These are phyloP conservation scores for Xylona heveae DNA, from an alignment of 495 filamentous ascomycete genomes.

Conservation along the genomic window DNA sequence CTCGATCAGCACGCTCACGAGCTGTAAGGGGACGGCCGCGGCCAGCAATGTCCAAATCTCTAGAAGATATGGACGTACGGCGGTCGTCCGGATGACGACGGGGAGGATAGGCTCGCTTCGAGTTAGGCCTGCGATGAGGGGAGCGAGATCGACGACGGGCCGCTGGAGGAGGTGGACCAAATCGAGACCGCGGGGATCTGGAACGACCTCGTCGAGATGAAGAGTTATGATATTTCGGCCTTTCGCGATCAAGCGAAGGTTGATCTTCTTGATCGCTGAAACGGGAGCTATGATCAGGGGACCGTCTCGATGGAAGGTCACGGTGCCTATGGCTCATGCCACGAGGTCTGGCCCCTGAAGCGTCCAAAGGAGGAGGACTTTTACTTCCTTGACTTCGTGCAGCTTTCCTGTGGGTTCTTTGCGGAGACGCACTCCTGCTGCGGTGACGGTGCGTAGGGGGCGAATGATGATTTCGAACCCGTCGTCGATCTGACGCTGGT, in stretches of 20 bases:
- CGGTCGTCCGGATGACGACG: constrained; percentile 2
- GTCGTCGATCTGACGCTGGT: constrained; percentile 1
- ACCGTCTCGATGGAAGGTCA: constrained; percentile 2
- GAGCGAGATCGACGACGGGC: constrained; percentile 1
- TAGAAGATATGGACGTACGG: constrained; percentile 1
- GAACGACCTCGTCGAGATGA: constrained; percentile 1
- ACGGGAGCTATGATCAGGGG: constrained; percentile 1
- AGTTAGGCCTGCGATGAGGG: neutral
- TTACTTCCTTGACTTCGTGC: constrained; percentile 1
- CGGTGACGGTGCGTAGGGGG: neutral
- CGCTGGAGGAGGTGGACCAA: neutral
- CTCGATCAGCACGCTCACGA: too few relatives aligned
- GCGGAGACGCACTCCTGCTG: constrained; percentile 5
- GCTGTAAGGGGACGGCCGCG: too few relatives aligned
- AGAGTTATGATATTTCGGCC: neutral
- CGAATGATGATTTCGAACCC: constrained; percentile 3
- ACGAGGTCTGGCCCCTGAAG: neutral
- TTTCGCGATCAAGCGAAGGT: neutral
- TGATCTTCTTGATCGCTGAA: constrained; percentile 1
- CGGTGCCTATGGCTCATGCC: constrained; percentile 1
- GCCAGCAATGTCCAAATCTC: constrained; percentile 1
- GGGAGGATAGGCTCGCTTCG: constrained; percentile 3
- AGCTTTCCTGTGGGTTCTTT: constrained; percentile 1
- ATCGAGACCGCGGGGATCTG: constrained; percentile 3
- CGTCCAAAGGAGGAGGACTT: constrained; percentile 2